Base-by-base conservation (phyloP, 2,329 filamentous ascomycete species). In the Cercospora nicotianae region DNA sequence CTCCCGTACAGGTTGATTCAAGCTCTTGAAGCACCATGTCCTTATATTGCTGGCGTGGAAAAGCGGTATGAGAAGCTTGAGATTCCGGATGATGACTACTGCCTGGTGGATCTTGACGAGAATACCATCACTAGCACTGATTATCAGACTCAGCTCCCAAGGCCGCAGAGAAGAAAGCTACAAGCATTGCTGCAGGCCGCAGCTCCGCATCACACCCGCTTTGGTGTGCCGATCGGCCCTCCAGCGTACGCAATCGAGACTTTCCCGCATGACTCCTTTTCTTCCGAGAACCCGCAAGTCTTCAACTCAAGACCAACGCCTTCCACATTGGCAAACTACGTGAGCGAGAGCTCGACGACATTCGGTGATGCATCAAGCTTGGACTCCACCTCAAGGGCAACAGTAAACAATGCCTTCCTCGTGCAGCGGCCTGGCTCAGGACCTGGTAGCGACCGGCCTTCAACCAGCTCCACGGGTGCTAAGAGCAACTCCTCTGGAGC, bases 31-130 rank as follows among this genome's bases (percentile, higher is more conserved):
- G 94, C 94, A 0, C 94, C 94, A 2, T 98, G 95, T 74, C 95
- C 95, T 0, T 99, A 98, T 75, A 97, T 99, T 72, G 93, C 98
- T 53, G 95, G 95, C 60, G 92, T 99, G 67, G 95, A 99, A 81
- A 88, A 94, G 72, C 89, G 94, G 66, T 98, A 98, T 77, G 92
- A 96, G 74, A 88, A 88, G 66, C 87, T 93, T 58, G 90, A 93
- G 73, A 86, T 98, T 51, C 95, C 95, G 0, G 93, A 97, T 6
- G 95, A 98, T 75, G 95, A 98, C 77, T 98, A 94, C 78, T 94
- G 98, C 18, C 84, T 98, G 16, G 93, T 98, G 39, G 95, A 99
- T 79, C 84, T 99, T 62, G 95, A 99, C 79, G 89, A 91, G 78
- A 92, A 99, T 79, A 89, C 89, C 16, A 94, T 99, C 69, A 92